phyloP scores from a whole-genome alignment of 116 monocot genomes.

The Dioscorea cayenensis region DNA sequence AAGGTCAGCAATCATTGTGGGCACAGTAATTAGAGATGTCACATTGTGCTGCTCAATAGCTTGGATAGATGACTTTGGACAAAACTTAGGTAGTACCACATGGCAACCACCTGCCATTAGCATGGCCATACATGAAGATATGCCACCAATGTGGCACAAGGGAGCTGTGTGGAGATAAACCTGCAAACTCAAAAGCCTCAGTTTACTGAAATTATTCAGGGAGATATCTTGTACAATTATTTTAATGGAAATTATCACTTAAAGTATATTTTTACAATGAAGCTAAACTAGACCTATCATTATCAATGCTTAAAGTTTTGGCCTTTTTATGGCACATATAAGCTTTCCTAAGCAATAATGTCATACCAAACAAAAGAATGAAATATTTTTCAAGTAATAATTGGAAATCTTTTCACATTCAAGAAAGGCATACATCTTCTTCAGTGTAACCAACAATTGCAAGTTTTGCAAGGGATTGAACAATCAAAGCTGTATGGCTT shows the following conservation, averaged over 20 bases:
- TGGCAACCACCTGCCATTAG: conserved; percentile 70
- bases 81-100: conserved; percentile 80
- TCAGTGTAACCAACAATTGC: conserved; percentile 71
- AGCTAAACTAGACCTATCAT: too few relatives aligned
- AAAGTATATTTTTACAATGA: too few relatives aligned
- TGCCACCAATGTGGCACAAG: conserved; percentile 87
- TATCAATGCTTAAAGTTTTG: too few relatives aligned
- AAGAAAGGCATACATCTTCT: conserved; percentile 60
- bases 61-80: conserved; percentile 37
- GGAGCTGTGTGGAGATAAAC: conserved; percentile 89
- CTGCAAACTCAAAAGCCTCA: conserved; percentile 24
- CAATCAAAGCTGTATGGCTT: conserved; percentile 60
- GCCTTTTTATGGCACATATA: too few relatives aligned
- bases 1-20: conserved; percentile 74
- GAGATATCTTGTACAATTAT: background rate
- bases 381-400: background rate
- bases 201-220: background rate
- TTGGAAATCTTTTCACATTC: background rate
- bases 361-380: background rate
- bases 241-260: too few relatives aligned
- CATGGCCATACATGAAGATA: conserved; percentile 87
- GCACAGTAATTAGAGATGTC: conserved; percentile 81
- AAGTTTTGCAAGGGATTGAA: conserved; percentile 88
- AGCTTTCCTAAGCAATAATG: background rate
- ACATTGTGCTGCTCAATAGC: conserved; percentile 47